phyloP scores from a whole-genome alignment of 805 yeast genomes.

The Kuraishia borneana region DNA sequence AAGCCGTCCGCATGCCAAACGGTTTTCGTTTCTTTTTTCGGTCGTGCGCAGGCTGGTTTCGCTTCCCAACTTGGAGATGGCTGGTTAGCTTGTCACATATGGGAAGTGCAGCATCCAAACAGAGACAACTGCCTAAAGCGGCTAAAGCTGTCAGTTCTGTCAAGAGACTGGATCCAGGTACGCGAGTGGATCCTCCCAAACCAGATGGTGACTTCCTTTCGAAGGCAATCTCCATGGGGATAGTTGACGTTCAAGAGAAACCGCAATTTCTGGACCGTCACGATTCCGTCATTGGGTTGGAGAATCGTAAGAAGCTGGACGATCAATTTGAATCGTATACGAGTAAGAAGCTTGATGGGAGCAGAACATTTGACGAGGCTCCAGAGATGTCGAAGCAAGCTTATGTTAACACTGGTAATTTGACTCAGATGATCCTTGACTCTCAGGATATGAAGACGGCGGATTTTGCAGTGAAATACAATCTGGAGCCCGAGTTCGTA shows the following conservation, averaged over 20 bases:
- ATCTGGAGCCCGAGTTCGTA: neutral
- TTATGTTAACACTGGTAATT: neutral
- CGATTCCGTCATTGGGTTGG: neutral
- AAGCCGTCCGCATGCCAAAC: neutral
- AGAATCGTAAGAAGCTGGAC: neutral
- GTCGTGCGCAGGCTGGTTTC: neutral
- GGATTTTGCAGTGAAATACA: constrained; percentile 2
- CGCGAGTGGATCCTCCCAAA: neutral
- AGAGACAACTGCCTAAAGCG: neutral
- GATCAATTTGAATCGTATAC: neutral
- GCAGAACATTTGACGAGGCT: neutral
- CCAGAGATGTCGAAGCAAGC: neutral
- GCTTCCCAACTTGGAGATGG: neutral
- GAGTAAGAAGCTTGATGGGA: neutral
- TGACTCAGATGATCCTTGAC: constrained; percentile 1
- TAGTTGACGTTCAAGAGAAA: neutral
- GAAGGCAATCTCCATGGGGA: constrained; percentile 2
- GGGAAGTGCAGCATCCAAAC: neutral
- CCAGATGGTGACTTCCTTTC: constrained; percentile 1
- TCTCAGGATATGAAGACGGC: neutral
- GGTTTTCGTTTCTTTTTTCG: neutral
- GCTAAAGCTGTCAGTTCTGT: neutral
- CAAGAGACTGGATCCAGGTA: neutral
- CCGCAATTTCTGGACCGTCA: neutral
- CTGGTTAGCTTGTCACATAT: neutral